Conservation (phyloP, 305 asterid genomes). For the Fraxinus ornus region DNA sequence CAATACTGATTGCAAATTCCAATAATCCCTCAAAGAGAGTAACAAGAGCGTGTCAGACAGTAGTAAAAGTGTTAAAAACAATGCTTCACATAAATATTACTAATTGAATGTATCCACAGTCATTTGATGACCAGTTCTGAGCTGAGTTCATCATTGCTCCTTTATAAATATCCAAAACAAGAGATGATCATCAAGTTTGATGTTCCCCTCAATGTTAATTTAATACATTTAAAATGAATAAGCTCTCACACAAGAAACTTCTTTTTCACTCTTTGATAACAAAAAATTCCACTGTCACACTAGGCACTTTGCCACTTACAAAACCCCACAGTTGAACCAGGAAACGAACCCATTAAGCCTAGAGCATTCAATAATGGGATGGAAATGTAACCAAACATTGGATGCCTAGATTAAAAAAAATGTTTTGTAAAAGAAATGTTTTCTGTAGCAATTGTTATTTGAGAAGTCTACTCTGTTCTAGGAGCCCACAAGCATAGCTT, state of each 20-base stretch:
- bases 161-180: not conserved
- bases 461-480: not conserved
- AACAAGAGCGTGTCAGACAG: slow-evolving; percentile 39
- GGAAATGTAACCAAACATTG: not conserved
- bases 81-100: not conserved
- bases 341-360: slow-evolving; percentile 3
- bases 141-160: slow-evolving; percentile 3
- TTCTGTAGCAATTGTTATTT: not conserved
- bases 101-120: not conserved
- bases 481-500: slow-evolving; percentile 9
- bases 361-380: slow-evolving; percentile 6
- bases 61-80: slow-evolving; percentile 19
- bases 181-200: not conserved
- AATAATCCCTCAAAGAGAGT: slow-evolving; percentile 51
- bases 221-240: not conserved
- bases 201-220: not conserved
- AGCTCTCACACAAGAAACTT: not conserved
- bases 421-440: slow-evolving; percentile 1
- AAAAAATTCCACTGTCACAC: not conserved
- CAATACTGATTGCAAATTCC: slow-evolving; percentile 65
- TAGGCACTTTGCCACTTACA: not conserved
- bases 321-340: not conserved
- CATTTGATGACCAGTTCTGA: not conserved
- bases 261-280: not conserved
- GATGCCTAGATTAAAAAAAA: slow-evolving; percentile 9